These are phyloP conservation scores for Cicer chorassanicum DNA, from an alignment of 306 rosid species.

Conservation along the genomic window DNA sequence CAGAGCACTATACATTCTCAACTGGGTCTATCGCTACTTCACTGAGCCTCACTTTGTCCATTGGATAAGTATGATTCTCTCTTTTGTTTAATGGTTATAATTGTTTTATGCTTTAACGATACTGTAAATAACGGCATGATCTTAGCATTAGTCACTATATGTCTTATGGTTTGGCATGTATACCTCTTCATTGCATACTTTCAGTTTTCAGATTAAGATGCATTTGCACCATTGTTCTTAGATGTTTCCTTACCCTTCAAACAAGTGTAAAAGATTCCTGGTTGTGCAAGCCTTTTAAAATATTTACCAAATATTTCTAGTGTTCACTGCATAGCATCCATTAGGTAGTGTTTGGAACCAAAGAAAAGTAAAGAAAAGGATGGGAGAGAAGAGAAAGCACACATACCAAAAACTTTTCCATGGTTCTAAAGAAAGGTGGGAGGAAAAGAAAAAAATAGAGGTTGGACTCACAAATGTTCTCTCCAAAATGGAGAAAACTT, in stretches of 20 bases:
- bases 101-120: constrained; percentile 9
- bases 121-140: background rate
- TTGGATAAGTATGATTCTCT: constrained; percentile 76
- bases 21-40: constrained; percentile 92
- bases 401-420: too few relatives aligned
- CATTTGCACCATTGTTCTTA: constrained; percentile 2
- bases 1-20: constrained; percentile 78
- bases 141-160: background rate
- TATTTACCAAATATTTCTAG: constrained; percentile 9
- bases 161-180: constrained; percentile 7
- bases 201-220: constrained; percentile 19
- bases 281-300: constrained; percentile 31
- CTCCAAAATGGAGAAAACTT: too few relatives aligned
- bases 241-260: constrained; percentile 27
- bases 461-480: too few relatives aligned
- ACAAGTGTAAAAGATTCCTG: constrained; percentile 1
- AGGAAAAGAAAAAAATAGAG: too few relatives aligned
- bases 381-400: too few relatives aligned
- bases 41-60: constrained; percentile 77
- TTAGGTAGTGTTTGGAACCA: background rate
- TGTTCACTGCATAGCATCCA: constrained; percentile 11
- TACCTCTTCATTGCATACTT: constrained; percentile 14
- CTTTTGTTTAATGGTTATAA: constrained; percentile 26
- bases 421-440: too few relatives aligned
- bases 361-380: too few relatives aligned